Percentiles rank a stretch among this genome's conserved stretches.
Conservation (phyloP, 768 basidiomycete species). For the Lentinula sp. region DNA sequence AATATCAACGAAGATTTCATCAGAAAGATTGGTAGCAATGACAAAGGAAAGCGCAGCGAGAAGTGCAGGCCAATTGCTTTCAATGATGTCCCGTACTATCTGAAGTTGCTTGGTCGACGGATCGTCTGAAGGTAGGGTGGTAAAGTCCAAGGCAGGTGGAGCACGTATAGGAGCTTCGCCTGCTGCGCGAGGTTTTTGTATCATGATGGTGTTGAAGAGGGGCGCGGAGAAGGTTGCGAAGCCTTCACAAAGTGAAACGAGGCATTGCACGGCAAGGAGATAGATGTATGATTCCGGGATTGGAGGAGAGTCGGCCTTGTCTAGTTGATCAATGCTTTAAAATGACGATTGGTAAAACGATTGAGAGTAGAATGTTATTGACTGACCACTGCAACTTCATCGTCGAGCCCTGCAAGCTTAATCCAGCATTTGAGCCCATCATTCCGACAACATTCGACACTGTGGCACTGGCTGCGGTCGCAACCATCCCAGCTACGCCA, state of each 20-base stretch:
- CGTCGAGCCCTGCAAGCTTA: conserved; percentile 66
- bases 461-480: conserved; percentile 75
- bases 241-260: conserved; percentile 82
- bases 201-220: conserved; percentile 65
- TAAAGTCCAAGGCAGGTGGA: conserved; percentile 65
- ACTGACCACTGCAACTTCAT: conserved; percentile 92
- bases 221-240: conserved; percentile 70
- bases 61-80: conserved; percentile 87
- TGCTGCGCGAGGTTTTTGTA: conserved; percentile 56
- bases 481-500: conserved; percentile 57
- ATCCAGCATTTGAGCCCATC: conserved; percentile 64
- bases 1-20: conserved; percentile 86
- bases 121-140: conserved; percentile 43
- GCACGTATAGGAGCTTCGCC: conserved; percentile 64
- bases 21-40: conserved; percentile 86
- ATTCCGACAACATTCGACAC: conserved; percentile 83
- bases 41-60: conserved; percentile 87
- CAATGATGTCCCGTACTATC: conserved; percentile 72
- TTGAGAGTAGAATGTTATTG: neutral
- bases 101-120: conserved; percentile 49
- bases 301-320: conserved; percentile 91
- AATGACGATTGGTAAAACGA: conserved; percentile 4
- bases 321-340: conserved; percentile 90
- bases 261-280: conserved; percentile 84
- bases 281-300: conserved; percentile 95